phyloP scores from a whole-genome alignment of 768 basidiomycete genomes.

The Tulasnella sp. region DNA sequence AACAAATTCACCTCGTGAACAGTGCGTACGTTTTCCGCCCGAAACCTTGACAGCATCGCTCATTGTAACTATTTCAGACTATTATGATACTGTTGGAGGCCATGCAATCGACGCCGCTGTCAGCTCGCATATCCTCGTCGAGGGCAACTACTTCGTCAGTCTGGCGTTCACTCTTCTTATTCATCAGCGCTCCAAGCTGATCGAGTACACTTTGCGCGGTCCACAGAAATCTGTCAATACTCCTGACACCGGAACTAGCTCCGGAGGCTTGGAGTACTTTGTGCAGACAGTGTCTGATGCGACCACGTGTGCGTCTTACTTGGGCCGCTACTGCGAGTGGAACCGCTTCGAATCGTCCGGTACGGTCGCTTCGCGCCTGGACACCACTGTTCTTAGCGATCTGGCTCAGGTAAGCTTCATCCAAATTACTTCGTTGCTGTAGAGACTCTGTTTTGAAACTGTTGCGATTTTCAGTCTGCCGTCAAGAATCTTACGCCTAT shows the following conservation, averaged over 20 bases:
- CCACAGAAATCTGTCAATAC: neutral
- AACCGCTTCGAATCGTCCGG: neutral
- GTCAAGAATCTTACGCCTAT: neutral
- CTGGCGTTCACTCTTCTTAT: neutral
- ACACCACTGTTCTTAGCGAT: neutral
- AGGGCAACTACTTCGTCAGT: slow-evolving; percentile 1
- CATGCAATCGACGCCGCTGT: neutral
- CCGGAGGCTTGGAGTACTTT: neutral
- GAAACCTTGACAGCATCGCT: neutral
- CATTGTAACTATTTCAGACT: neutral
- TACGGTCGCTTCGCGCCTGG: neutral
- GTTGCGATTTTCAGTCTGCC: neutral
- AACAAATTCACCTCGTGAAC: neutral
- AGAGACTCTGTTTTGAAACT: no score
- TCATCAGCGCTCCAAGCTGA: neutral
- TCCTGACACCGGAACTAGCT: neutral
- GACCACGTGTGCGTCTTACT: neutral
- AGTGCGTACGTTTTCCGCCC: neutral
- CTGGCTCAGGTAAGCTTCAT: neutral
- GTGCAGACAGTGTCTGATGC: neutral
- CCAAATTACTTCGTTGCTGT: neutral
- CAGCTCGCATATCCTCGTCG: neutral
- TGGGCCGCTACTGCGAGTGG: neutral
- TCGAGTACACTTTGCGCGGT: neutral
- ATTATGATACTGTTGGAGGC: neutral